Conservation (phyloP, 441 rosid species). For the Jatropha multifida region DNA sequence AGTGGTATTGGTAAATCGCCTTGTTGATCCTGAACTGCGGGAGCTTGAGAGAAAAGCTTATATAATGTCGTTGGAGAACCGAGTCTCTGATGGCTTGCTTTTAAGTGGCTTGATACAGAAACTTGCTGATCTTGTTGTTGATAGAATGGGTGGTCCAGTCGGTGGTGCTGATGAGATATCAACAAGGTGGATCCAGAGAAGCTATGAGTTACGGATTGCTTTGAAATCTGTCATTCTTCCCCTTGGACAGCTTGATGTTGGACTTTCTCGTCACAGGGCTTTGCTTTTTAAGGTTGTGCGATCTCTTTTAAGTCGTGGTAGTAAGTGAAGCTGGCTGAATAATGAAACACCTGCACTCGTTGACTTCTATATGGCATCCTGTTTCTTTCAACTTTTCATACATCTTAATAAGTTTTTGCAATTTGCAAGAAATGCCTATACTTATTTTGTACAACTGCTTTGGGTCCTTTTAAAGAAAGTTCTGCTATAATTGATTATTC, state of each 20-base stretch:
- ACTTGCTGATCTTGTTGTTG: conserved; percentile 84
- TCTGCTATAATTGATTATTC: conserved; percentile 22
- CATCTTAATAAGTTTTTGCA: conserved; percentile 10
- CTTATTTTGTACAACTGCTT: background rate
- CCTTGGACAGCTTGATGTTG: conserved; percentile 81
- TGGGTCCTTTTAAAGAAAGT: conserved; percentile 1
- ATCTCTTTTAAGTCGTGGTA: conserved; percentile 12
- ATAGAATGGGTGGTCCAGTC: conserved; percentile 94
- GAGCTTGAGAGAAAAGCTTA: conserved; percentile 68
- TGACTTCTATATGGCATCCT: background rate
- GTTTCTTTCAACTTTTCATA: background rate
- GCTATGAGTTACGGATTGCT: conserved; percentile 57
- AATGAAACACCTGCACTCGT: background rate
- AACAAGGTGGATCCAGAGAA: conserved; percentile 69
- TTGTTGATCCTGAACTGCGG: conserved; percentile 67
- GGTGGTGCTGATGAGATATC: conserved; percentile 80
- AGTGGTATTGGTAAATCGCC: conserved; percentile 78
- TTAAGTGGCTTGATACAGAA: conserved; percentile 68
- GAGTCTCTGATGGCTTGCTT: conserved; percentile 42
- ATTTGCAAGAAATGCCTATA: conserved; percentile 9
- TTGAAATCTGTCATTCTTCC: conserved; percentile 73
- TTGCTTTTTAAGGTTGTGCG: conserved; percentile 88
- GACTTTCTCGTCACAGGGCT: conserved; percentile 98
- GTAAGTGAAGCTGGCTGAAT: conserved; percentile 10
- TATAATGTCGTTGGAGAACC: conserved; percentile 47